These are phyloP conservation scores for Torrubiellomyces zombiae DNA, from an alignment of 2,329 filamentous ascomycete genomes.

Conservation along the genomic window DNA sequence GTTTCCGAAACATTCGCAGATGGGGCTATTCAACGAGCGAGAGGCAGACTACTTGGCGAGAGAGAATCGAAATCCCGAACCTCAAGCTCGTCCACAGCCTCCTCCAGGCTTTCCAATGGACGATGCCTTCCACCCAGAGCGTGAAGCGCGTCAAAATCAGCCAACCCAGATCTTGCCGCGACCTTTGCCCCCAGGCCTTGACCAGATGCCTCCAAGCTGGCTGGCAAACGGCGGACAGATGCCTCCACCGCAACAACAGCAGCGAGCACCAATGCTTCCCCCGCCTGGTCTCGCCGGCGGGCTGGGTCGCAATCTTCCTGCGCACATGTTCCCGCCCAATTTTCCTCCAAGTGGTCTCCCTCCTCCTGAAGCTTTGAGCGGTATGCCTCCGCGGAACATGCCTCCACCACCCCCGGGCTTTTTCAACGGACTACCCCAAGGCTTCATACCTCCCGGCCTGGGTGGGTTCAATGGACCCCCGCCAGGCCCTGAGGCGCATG, in stretches of 20 bases:
- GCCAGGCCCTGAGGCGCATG: constrained; percentile 26
- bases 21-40: constrained; percentile 29
- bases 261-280: constrained; percentile 37
- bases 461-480: constrained; percentile 37
- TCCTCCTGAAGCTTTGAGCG: constrained; percentile 28
- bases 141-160: constrained; percentile 30
- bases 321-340: constrained; percentile 44
- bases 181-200: constrained; percentile 43
- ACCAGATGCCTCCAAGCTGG: constrained; percentile 41
- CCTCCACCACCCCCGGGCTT: constrained; percentile 41
- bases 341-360: constrained; percentile 34
- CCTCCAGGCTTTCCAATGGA: constrained; percentile 36
- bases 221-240: constrained; percentile 28
- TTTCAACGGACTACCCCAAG: constrained; percentile 31
- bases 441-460: constrained; percentile 38
- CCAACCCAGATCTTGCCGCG: constrained; percentile 50
- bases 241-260: constrained; percentile 21
- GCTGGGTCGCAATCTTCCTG: constrained; percentile 25
- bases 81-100: constrained; percentile 26
- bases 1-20: constrained; percentile 22
- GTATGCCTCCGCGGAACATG: constrained; percentile 35
- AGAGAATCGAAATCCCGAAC: constrained; percentile 17
- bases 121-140: constrained; percentile 32
- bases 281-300: constrained; percentile 36
- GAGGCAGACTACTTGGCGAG: constrained; percentile 26